Evolutionary conservation across 2,329 filamentous ascomycete species (phyloP), one percentile per base, ranked within the genome.

Genomic region (Fusarium verrucosum): DNA sequence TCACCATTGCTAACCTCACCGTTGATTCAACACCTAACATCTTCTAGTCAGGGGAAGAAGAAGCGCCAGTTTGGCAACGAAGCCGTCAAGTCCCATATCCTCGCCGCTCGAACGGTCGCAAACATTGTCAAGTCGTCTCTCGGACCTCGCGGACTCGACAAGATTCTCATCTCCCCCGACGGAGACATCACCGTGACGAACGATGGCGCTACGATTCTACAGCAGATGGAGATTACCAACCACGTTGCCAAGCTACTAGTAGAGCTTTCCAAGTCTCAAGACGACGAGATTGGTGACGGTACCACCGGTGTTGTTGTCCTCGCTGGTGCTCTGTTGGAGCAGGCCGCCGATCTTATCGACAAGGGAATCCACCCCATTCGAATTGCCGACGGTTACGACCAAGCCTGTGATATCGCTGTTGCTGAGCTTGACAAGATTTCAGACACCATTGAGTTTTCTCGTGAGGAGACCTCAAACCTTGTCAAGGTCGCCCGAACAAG

Each of bases 141-240:
- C 72, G 95, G 95, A 46, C 95, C 95, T 51, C 91, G 95, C 71
- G 95, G 95, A 66, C 89, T 99, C 75, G 95, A 99, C 84, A 99
- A 99, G 84, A 99, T 99, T 76, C 87, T 99, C 72, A 99, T 99
- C 73, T 99, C 95, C 47, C 92, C 95, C 62, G 95, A 99, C 77
- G 95, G 95, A 78, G 95, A 99, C 80, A 99, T 99, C 78, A 99
- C 95, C 63, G 93, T 99, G 64, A 99, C 95, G 70, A 99, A 99
- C 82, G 95, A 99, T 81, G 95, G 95, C 74, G 96, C 96, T 52
- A 99, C 95, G 41, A 99, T 99, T 73, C 84, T 99, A 70, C 90
- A 92, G 73, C 93, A 96, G 86, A 99, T 99, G 95, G 95, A 99
- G 82, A 94, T 99, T 71, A 92, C 92, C 71, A 98, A 99, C 85